phyloP scores from a whole-genome alignment of 78 protist genomes.

The Dictyostelium citrinum region DNA sequence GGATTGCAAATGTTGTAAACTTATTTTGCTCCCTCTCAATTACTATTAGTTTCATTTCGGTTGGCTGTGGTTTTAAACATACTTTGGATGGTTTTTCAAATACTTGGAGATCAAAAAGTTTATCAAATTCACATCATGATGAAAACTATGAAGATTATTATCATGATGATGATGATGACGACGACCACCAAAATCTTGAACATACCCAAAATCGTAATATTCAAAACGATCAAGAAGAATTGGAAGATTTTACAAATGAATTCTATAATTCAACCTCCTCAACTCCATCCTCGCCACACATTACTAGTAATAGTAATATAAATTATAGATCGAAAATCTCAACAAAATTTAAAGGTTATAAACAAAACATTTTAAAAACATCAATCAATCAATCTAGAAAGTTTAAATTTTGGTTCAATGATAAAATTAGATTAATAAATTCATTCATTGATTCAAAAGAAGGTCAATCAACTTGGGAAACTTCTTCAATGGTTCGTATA shows the following conservation, averaged over 20 bases:
- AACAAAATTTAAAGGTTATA: not conserved
- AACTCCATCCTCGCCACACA: not conserved
- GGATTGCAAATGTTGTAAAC: slow-evolving; percentile 28
- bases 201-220: not conserved
- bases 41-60: slow-evolving; percentile 63
- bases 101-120: slow-evolving; percentile 50
- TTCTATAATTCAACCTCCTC: not conserved
- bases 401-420: not conserved
- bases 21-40: slow-evolving; percentile 38
- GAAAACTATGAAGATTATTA: not conserved
- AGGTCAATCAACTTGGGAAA: not conserved
- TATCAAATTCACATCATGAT: slow-evolving; percentile 11
- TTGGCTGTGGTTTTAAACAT: slow-evolving; percentile 73
- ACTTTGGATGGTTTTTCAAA: slow-evolving; percentile 29
- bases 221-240: not conserved
- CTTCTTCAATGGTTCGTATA: not conserved
- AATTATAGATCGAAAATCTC: not conserved
- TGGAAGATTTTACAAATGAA: not conserved
- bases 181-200: not conserved
- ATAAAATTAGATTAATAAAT: not conserved
- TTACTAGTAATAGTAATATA: not conserved
- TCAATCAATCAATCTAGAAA: not conserved
- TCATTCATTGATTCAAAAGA: slow-evolving; percentile 16
- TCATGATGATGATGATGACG: not conserved
- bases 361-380: not conserved